Conservation (phyloP, 1,284 basidiomycete genomes). For the Somion occarium region DNA sequence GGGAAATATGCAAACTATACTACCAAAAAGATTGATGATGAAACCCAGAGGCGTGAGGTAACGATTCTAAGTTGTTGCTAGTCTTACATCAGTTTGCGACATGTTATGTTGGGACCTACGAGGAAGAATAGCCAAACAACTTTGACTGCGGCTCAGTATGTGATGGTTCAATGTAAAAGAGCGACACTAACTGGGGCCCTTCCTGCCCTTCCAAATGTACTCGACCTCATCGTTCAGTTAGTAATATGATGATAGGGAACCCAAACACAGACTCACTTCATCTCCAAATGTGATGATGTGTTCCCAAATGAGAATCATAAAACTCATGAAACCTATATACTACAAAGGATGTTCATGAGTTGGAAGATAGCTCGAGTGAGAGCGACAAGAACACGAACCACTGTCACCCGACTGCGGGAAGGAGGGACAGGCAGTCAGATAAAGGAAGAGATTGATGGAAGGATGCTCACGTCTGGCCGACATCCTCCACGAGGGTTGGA, state of each 20-base stretch:
- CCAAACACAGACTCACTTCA: too few relatives aligned
- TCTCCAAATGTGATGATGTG: constrained; percentile 45
- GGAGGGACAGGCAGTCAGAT: too few relatives aligned
- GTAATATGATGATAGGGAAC: too few relatives aligned
- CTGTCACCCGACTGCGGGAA: constrained; percentile 15
- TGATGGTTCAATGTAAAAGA: neutral
- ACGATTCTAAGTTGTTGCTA: constrained; percentile 13
- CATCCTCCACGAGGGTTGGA: too few relatives aligned
- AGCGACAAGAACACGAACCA: too few relatives aligned
- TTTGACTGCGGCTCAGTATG: constrained; percentile 16
- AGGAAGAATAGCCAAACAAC: constrained; percentile 45
- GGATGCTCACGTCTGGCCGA: too few relatives aligned
- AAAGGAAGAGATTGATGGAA: too few relatives aligned
- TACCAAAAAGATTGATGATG: constrained; percentile 42
- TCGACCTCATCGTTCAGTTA: too few relatives aligned
- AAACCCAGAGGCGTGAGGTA: constrained; percentile 49
- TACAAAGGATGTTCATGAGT: too few relatives aligned
- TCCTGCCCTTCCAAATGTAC: constrained; percentile 45
- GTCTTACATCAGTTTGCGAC: too few relatives aligned
- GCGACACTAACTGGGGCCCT: constrained; percentile 35
- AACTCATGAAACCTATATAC: constrained; percentile 45
- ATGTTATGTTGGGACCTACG: too few relatives aligned
- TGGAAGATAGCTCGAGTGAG: too few relatives aligned
- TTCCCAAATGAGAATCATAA: constrained; percentile 43
- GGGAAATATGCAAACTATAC: neutral